Evolutionary conservation across 768 basidiomycete genomes (phyloP), one percentile per base, ranked within the genome.

Genomic region (Suillus bovinus): DNA sequence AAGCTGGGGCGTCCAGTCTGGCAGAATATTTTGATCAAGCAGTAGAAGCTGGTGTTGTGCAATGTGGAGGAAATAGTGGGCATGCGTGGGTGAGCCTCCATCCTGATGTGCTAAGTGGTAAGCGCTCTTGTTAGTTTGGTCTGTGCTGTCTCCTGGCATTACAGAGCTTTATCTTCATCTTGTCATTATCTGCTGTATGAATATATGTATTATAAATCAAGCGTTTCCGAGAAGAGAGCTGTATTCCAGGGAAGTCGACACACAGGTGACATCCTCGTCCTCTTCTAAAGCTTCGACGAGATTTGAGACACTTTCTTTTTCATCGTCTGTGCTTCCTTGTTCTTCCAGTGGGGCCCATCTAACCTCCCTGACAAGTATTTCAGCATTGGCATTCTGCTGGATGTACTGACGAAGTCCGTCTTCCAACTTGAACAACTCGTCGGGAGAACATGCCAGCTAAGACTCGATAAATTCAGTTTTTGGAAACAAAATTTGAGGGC

Each of bases 231-330:
- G 59, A 24, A 76, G 58, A 62, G 49, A 60, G 39, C 70, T 73
- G 31, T 66, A 62, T 46, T 81, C 81, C 59, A 80, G 62, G 29
- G 80, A 85, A 50, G 86, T 86, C 77, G 83, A 88, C 29, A 89
- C 84, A 61, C 79, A 80, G 61, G 84, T 73, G 14, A 82, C 82
- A 68, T 89, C 88, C 59, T 83, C 84, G 62, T 84, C 75, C 27
- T 76, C 82, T 71, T 87, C 85, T 56, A 90, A 71, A 5, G 77
- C 80, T 47, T 82, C 79, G 22, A 87, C 73, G 24, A 90, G 74
- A 13, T 71, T 69, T 36, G 77, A 74, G 9, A 89, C 69, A 53
- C 75, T 77, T 44, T 62, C 63, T 27, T 72, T 68, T 58, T 77
- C 73, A 33, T 73, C 66, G 8, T 84, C 83, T 31, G 79, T 78